Evolutionary conservation across 768 basidiomycete species (phyloP), one percentile per base, ranked within the genome.

Genomic region (Sarcodon sp.): DNA sequence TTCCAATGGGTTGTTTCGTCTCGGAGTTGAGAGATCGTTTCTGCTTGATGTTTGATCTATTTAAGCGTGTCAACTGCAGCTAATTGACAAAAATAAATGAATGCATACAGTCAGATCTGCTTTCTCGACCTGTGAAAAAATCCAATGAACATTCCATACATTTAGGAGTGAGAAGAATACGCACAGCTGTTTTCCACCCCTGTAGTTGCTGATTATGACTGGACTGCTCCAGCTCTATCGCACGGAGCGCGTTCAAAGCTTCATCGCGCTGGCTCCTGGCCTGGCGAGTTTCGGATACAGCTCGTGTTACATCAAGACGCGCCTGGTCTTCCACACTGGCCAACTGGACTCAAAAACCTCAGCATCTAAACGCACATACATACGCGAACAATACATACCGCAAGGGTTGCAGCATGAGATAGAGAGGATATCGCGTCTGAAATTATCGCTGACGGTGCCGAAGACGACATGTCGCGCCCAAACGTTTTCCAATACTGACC

Each of bases 1-100:
- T 84, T 85, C 82, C 83, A 85, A 47, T 86, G 82, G 0, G 63
- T 65, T 0, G 75, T 67, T 58, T 88, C 83, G 44, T 80, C 71
- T 21, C 76, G 74, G 32, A 86, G 67, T 47, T 77, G 78, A 1
- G 69, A 59, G 46, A 83, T 77, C 6, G 76, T 76, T 44, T 82
- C 77, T 11, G 68, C 64, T 53, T 83, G 76, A 55, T 80, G 76
- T 7, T 69, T 61, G 45, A 77, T 69, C 83, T 83, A 47, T 27
- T 27, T 27, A 4, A 27, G 39, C 8, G 13, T 33, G 36, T 9
- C 33, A n/a, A 39, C 10, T 27, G 38, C 33, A 46, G 1, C 41
- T 21, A 31, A 44, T 12, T 35, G n/a, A 18, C 8, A 36, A 27
- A 35, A 21, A 33, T 10, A 27, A 6, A 32, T 13, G 33, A 35